Percentiles rank a stretch among this genome's conserved stretches.
phyloP scores from a whole-genome alignment of 805 yeast genomes.

The Zygosaccharomyces bisporus region DNA sequence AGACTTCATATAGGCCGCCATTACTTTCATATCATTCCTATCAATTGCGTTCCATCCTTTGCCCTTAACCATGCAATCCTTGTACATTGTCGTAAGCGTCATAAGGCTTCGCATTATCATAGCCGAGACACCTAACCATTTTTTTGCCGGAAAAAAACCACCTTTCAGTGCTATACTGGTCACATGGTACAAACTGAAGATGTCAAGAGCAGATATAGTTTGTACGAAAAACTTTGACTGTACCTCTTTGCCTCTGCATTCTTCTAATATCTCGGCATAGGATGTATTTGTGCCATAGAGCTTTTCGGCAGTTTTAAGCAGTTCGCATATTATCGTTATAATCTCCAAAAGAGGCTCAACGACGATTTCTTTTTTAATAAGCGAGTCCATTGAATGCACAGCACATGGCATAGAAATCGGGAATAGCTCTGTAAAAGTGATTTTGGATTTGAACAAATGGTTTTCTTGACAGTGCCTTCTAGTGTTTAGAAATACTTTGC shows the following conservation, averaged over 20 bases:
- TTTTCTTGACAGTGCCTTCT: slow-evolving; percentile 45
- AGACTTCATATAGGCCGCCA: slow-evolving; percentile 65
- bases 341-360: slow-evolving; percentile 73
- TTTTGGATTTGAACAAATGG: slow-evolving; percentile 49
- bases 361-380: slow-evolving; percentile 61
- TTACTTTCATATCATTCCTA: slow-evolving; percentile 41
- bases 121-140: slow-evolving; percentile 70
- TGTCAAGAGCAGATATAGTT: slow-evolving; percentile 42
- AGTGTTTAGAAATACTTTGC: slow-evolving; percentile 49
- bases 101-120: slow-evolving; percentile 54
- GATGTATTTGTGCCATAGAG: slow-evolving; percentile 44
- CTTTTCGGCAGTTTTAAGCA: slow-evolving; percentile 48
- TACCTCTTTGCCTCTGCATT: slow-evolving; percentile 40
- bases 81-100: slow-evolving; percentile 49
- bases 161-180: slow-evolving; percentile 51
- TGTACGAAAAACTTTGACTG: slow-evolving; percentile 41
- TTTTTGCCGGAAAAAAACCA: slow-evolving; percentile 58
- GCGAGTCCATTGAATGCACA: slow-evolving; percentile 65
- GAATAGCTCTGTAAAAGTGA: slow-evolving; percentile 65
- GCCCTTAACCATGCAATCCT: slow-evolving; percentile 46
- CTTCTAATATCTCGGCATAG: slow-evolving; percentile 39
- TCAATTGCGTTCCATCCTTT: slow-evolving; percentile 42
- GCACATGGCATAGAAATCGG: slow-evolving; percentile 64
- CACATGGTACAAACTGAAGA: slow-evolving; percentile 43
- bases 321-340: slow-evolving; percentile 53